Conservation (phyloP, 768 basidiomycete genomes). For the Pleurotus cornucopiae region DNA sequence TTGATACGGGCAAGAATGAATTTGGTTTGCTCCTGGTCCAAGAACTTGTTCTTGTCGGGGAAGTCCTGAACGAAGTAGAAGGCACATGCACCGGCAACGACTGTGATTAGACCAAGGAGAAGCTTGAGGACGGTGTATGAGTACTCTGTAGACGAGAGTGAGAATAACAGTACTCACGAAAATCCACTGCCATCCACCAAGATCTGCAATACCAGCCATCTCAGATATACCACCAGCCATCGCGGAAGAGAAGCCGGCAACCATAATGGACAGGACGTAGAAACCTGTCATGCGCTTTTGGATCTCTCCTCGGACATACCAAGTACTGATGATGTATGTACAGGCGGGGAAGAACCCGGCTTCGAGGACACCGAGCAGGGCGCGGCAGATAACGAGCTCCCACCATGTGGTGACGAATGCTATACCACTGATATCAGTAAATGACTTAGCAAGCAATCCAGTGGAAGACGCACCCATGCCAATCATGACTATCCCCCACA, state of each 20-base stretch:
- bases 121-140: conserved; percentile 2
- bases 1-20: conserved; percentile 28
- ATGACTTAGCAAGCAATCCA: too few species aligned
- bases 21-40: conserved; percentile 27
- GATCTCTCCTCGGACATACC: conserved; percentile 21
- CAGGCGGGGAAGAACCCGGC: conserved; percentile 6
- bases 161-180: conserved; percentile 19
- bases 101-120: conserved; percentile 24
- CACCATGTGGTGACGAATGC: conserved; percentile 3
- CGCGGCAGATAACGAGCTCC: conserved; percentile 6
- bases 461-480: background rate
- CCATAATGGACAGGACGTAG: conserved; percentile 17
- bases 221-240: conserved; percentile 18
- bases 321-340: conserved; percentile 19
- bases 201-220: conserved; percentile 17
- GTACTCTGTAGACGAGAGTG: background rate
- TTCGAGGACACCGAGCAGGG: conserved; percentile 1
- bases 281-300: conserved; percentile 20
- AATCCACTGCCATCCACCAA: conserved; percentile 35
- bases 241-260: conserved; percentile 21
- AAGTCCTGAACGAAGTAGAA: conserved; percentile 31
- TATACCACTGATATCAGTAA: too few species aligned
- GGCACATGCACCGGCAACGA: conserved; percentile 23
- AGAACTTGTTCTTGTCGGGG: conserved; percentile 30
- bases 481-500: background rate